Evolutionary conservation across 2,329 filamentous ascomycete species (phyloP), one percentile per base, ranked within the genome.

Genomic region (Cladosporium austrohemisphaericum): DNA sequence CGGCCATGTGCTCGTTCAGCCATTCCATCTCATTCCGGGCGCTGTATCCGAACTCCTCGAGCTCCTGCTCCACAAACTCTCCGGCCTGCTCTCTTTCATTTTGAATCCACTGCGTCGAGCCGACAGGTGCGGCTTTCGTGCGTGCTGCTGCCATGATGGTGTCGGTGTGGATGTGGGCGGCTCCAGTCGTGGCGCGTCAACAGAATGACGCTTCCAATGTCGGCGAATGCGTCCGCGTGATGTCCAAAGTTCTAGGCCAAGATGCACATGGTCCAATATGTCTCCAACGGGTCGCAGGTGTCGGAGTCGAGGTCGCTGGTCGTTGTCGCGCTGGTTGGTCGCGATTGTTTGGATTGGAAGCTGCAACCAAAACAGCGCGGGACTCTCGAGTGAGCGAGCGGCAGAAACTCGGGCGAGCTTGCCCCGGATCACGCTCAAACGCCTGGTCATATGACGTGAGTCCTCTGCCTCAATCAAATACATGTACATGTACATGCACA

Each of bases 1-100:
- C 89, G 41, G 83, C 82, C 92, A 98, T 96, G 68, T 98, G 93
- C 72, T 97, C 93, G 64, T 98, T 97, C 60, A 98, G 76, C 93
- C 93, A 98, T 66, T 97, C 91, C 63, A 97, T 75, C 68, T 98
- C 93, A 70, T 97, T 95, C 51, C 88, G 83, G 54, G 88, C 91
- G 23, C 90, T 89, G 71, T 88, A 97, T 35, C 87, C 82, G 64
- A 97, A 94, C 71, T 98, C 94, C 58, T 97, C 92, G 48, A 88
- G 80, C 68, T 97, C 93, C 49, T 89, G 80, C 38, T 85, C 78
- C 13, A 86, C 79, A 55, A 96, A 83, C 57, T 87, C 80, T 48
- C 83, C 74, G 11, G 88, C 84, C 62, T 91, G 86, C 35, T 84
- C 79, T 60, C 91, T 81, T 74, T 98, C 93, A 57, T 88, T 84